Percentiles rank a stretch among this genome's conserved stretches.
These are phyloP conservation scores for Pseudoneurospora amorphoporcata DNA, from an alignment of 495 filamentous ascomycete species.

Conservation along the genomic window DNA sequence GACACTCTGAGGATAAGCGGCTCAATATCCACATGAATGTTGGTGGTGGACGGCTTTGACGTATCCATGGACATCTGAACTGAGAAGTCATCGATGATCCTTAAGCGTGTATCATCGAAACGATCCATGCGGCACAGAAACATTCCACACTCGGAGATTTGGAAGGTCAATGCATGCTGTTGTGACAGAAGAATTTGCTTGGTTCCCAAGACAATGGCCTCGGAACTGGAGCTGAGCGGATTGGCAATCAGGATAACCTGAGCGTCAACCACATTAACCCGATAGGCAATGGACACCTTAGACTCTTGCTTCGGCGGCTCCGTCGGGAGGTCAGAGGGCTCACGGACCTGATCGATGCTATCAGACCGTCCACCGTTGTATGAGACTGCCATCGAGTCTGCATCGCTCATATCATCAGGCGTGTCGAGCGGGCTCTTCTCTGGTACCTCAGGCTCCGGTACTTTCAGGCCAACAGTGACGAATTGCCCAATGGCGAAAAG, in stretches of 20 bases:
- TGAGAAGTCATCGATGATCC: conserved; percentile 93
- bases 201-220: conserved; percentile 89
- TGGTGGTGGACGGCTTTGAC: conserved; percentile 57
- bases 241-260: conserved; percentile 95
- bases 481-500: conserved; percentile 82
- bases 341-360: conserved; percentile 9
- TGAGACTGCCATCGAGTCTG: conserved; percentile 35
- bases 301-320: conserved; percentile 22
- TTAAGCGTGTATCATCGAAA: conserved; percentile 74
- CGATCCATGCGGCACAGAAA: conserved; percentile 97
- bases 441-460: conserved; percentile 43
- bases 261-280: conserved; percentile 88
- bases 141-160: conserved; percentile 90
- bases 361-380: conserved; percentile 21
- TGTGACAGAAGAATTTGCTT: conserved; percentile 89
- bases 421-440: conserved; percentile 47
- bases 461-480: conserved; percentile 54
- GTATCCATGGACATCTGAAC: conserved; percentile 83
- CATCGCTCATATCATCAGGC: conserved; percentile 50
- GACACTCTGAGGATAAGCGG: conserved; percentile 89
- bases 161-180: conserved; percentile 87
- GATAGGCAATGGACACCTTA: conserved; percentile 72
- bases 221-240: conserved; percentile 75
- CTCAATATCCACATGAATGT: conserved; percentile 77
- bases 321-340: neutral